Percentiles rank a stretch among this genome's conserved stretches.
phyloP scores from a whole-genome alignment of 768 basidiomycete species.

The Mycena leptocephala region DNA sequence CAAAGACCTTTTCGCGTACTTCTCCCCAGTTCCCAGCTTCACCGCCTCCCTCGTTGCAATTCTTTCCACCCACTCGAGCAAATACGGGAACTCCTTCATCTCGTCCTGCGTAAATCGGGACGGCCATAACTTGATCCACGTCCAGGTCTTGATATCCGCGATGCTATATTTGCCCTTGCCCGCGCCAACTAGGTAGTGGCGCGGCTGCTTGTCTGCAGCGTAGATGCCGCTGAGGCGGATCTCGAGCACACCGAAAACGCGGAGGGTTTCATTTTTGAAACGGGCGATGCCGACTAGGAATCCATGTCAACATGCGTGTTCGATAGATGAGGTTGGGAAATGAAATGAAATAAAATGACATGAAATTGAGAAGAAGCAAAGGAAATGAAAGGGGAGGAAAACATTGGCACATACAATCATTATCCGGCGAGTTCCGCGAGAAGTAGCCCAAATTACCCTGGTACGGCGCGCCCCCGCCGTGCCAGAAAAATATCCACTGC shows the following conservation, averaged over 20 bases:
- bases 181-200: constrained; percentile 10
- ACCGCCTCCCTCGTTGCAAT: constrained; percentile 3
- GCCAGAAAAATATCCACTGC: constrained; percentile 14
- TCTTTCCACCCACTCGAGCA: constrained; percentile 9
- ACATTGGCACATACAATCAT: constrained; percentile 1
- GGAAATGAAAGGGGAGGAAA: background rate
- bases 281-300: constrained; percentile 9
- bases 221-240: constrained; percentile 5
- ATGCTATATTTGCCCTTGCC: constrained; percentile 13
- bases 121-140: constrained; percentile 10
- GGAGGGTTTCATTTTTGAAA: constrained; percentile 11
- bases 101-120: constrained; percentile 3
- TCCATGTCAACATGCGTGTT: constrained; percentile 2
- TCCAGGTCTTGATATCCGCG: constrained; percentile 9
- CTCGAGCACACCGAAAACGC: constrained; percentile 11
- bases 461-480: constrained; percentile 8
- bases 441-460: constrained; percentile 1
- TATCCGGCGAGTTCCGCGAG: background rate
- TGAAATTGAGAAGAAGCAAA: background rate
- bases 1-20: background rate
- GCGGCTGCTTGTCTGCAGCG: constrained; percentile 1
- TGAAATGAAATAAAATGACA: background rate
- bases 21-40: too few species aligned
- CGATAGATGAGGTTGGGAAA: background rate
- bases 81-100: constrained; percentile 14